Evolutionary conservation across 768 basidiomycete genomes (phyloP).

Genomic region (Floccularia luteovirens): DNA sequence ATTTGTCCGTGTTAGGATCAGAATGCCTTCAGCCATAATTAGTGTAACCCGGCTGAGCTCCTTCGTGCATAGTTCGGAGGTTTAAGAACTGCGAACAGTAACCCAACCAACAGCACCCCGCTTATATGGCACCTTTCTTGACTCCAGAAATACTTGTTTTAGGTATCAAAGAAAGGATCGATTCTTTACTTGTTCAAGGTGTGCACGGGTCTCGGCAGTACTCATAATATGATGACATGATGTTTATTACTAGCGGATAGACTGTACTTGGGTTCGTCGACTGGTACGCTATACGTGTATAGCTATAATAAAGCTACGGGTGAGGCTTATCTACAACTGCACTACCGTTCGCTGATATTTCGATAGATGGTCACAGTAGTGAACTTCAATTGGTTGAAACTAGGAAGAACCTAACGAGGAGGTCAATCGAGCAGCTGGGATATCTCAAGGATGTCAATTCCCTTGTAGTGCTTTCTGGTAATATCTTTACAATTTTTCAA

Average conservation of each 20-base stretch:
- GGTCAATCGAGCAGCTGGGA: conserved; percentile 82
- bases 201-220: conserved; percentile 2
- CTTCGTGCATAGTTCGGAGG: too few species aligned
- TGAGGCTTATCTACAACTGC: conserved; percentile 2
- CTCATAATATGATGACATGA: conserved; percentile 2
- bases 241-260: conserved; percentile 29
- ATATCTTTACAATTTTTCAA: background rate
- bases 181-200: conserved; percentile 40
- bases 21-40: too few species aligned
- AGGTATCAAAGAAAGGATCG: conserved; percentile 42
- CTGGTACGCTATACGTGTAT: conserved; percentile 28
- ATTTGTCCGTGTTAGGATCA: too few species aligned
- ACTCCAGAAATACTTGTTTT: conserved; percentile 23
- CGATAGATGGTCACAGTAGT: conserved; percentile 18
- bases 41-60: too few species aligned
- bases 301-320: conserved; percentile 11
- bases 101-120: too few species aligned
- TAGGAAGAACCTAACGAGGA: conserved; percentile 57
- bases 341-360: conserved; percentile 4
- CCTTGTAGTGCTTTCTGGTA: conserved; percentile 80
- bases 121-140: conserved; percentile 35
- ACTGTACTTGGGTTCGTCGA: conserved; percentile 27
- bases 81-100: too few species aligned
- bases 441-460: conserved; percentile 83
- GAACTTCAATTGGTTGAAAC: conserved; percentile 45